These are phyloP conservation scores for Nannizziopsis arthrosporioides DNA, from an alignment of 2,329 filamentous ascomycete genomes.

Conservation along the genomic window DNA sequence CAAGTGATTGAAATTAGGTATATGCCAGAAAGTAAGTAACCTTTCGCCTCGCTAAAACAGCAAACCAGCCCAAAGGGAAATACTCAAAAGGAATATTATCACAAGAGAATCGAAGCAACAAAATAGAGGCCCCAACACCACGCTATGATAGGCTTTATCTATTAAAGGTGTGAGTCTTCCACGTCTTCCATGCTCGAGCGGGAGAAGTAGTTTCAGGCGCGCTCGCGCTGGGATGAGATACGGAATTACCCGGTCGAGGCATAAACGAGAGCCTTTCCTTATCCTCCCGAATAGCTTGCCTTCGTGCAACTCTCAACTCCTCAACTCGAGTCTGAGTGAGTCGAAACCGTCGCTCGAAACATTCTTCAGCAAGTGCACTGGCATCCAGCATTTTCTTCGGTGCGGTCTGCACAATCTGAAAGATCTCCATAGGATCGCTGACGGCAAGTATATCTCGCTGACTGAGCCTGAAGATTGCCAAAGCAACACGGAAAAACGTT, in stretches of 20 bases:
- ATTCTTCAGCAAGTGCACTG: slow-evolving; percentile 69
- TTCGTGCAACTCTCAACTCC: slow-evolving; percentile 57
- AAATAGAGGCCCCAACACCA: neutral
- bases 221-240: too few species aligned
- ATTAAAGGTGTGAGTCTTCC: neutral
- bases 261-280: slow-evolving; percentile 31
- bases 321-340: slow-evolving; percentile 75
- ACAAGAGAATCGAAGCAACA: neutral
- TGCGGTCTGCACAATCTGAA: slow-evolving; percentile 81
- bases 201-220: too few species aligned
- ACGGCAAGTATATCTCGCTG: slow-evolving; percentile 70
- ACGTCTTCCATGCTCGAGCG: too few species aligned
- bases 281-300: slow-evolving; percentile 38
- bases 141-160: neutral
- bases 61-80: too few species aligned
- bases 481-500: slow-evolving; percentile 80
- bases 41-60: too few species aligned
- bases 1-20: too few species aligned
- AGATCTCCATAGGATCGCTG: slow-evolving; percentile 84
- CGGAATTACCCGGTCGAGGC: slow-evolving; percentile 9
- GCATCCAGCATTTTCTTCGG: slow-evolving; percentile 72
- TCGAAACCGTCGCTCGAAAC: slow-evolving; percentile 67
- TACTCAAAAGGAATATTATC: neutral
- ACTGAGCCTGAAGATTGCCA: slow-evolving; percentile 82
- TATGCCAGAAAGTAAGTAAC: too few species aligned